Base-by-base conservation (phyloP, 345 rosid genomes). In the Aquilaria yunnanensis region DNA sequence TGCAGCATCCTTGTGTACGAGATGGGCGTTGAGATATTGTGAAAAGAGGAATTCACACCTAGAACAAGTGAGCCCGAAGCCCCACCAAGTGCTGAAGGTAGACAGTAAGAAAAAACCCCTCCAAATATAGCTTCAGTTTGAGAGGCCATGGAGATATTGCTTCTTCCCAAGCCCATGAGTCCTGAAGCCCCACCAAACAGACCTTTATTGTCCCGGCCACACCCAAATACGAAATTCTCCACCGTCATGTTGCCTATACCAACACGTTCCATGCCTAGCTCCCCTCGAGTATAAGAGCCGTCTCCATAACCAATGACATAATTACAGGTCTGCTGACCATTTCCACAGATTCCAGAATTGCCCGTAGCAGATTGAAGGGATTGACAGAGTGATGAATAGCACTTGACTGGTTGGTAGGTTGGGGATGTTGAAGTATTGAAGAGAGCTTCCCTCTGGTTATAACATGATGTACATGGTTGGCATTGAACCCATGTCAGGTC, bases 401-500 rank as follows among this genome's bases (percentile, higher is more conserved):
- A 90, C 16, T 60, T 58, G n/a, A 88, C 62, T 2, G 75, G 63
- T 47, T 69, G 66, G 81, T 75, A 93, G 41, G 96, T 78, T 55
- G 84, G 62, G 6, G 98, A 90, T 46, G 54, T 14, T 12, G 89
- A 77, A 56, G 98, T 88, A 58, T 81, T 75, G 63, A 84, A 90
- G 47, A 90, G 51, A 64, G 98, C 88, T 56, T 81, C 97, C 56
- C 78, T 68, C 65, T 93, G 98, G 67, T 63, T 74, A 71, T 87
- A 84, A 72, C 98, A 93, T 4, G 62, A 67, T 47, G 49, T 80
- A 70, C 98, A 93, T 30, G 98, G 97, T 48, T 77, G 87, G 73
- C 98, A 93, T 61, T 90, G 98, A 51, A 93, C 86, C 98, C 98
- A 93, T 3, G 92, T 90, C 72, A 93, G 76, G 66, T 93, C 98